Conservation (phyloP, 2,329 filamentous ascomycete species). For the Ascochyta pisi region DNA sequence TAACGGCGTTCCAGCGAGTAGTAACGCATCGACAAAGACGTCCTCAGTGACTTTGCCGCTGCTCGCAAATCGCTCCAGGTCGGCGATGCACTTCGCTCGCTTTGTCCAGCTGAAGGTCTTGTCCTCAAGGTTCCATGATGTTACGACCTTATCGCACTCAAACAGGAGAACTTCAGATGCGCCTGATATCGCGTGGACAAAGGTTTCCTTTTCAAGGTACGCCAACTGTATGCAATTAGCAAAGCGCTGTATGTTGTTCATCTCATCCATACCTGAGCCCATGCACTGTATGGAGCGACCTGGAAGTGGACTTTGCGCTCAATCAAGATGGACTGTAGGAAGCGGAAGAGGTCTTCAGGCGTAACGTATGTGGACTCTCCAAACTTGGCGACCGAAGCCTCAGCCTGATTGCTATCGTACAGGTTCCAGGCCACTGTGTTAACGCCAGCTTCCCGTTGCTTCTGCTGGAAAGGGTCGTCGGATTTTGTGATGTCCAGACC, state of each 20-base stretch:
- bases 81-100: constrained; percentile 73
- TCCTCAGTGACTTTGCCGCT: constrained; percentile 65
- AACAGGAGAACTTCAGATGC: constrained; percentile 86
- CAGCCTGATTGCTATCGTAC: constrained; percentile 81
- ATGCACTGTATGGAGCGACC: constrained; percentile 86
- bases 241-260: neutral
- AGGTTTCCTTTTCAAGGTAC: constrained; percentile 71
- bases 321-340: constrained; percentile 76
- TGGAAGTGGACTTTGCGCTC: constrained; percentile 75
- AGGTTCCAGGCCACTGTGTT: constrained; percentile 84
- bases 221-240: constrained; percentile 65
- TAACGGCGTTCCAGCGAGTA: constrained; percentile 84
- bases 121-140: constrained; percentile 70
- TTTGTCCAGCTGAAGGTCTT: constrained; percentile 68
- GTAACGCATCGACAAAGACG: constrained; percentile 81
- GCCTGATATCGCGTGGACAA: constrained; percentile 78
- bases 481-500: constrained; percentile 82
- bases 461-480: constrained; percentile 62
- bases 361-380: constrained; percentile 72
- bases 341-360: constrained; percentile 75
- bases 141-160: constrained; percentile 79
- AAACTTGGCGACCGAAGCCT: constrained; percentile 84
- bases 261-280: constrained; percentile 71
- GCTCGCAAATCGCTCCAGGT: constrained; percentile 56
- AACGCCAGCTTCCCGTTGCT: constrained; percentile 69